These are phyloP conservation scores for Claviceps digitariae DNA, from an alignment of 2,329 filamentous ascomycete species.

Conservation along the genomic window DNA sequence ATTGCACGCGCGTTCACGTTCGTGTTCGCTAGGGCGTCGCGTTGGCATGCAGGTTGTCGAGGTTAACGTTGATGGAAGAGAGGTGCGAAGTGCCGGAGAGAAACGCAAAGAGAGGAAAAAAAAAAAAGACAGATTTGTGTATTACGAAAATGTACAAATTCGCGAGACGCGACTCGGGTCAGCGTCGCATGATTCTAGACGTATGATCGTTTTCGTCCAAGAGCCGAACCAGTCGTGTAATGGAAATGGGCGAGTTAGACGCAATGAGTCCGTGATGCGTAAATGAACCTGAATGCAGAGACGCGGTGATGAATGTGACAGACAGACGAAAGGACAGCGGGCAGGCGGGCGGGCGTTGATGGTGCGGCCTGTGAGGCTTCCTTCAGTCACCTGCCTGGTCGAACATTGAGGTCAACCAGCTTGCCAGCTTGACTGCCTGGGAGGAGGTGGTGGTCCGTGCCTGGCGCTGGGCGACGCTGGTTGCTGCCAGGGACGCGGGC, in stretches of 20 bases:
- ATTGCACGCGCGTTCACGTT: not conserved
- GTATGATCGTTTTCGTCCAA: not conserved
- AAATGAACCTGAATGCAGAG: not conserved
- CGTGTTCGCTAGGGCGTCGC: not conserved
- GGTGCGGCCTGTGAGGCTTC: not conserved
- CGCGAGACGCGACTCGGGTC: slow-evolving; percentile 6
- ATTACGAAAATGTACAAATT: not conserved
- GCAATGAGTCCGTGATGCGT: not conserved
- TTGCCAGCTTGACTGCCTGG: no score
- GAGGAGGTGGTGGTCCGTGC: no score
- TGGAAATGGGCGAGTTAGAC: not conserved
- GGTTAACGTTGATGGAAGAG: slow-evolving; percentile 1
- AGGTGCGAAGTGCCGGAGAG: not conserved
- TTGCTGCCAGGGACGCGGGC: no score
- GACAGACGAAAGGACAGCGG: no score
- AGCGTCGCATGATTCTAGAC: slow-evolving; percentile 9
- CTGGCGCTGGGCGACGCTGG: no score
- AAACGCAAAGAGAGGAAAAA: no score
- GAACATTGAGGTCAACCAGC: no score
- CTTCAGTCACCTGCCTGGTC: no score
- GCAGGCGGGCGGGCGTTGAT: no score
- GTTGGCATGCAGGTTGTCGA: not conserved
- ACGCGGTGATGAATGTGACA: not conserved
- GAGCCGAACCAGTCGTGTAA: not conserved
- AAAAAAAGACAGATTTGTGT: not conserved